phyloP scores from a whole-genome alignment of 495 filamentous ascomycete genomes.

The Glutinoglossum americanum region DNA sequence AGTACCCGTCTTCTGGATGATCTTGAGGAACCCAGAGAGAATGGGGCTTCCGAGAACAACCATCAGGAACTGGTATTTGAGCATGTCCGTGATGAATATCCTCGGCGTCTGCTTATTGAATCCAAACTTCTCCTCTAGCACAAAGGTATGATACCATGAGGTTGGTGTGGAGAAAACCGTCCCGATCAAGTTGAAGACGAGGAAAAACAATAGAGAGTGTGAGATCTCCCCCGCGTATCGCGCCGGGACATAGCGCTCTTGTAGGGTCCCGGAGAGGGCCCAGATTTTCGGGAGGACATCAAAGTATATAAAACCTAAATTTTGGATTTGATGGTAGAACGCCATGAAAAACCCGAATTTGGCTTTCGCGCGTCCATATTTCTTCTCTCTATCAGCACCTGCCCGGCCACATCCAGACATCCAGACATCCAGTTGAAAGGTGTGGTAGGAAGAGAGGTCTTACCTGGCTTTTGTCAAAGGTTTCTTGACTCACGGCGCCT shows the following conservation, averaged over 20 bases:
- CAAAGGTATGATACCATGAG: conserved; percentile 80
- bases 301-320: conserved; percentile 68
- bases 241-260: conserved; percentile 49
- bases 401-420: too few species aligned
- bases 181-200: conserved; percentile 63
- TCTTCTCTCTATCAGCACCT: conserved; percentile 21
- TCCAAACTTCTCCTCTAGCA: conserved; percentile 88
- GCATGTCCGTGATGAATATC: conserved; percentile 74
- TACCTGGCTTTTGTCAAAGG: conserved; percentile 85
- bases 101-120: conserved; percentile 94
- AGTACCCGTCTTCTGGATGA: conserved; percentile 75
- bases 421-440: too few species aligned
- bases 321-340: conserved; percentile 70
- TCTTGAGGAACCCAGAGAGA: conserved; percentile 72
- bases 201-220: conserved; percentile 80
- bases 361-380: conserved; percentile 86
- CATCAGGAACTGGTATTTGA: conserved; percentile 73
- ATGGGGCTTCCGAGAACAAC: conserved; percentile 65
- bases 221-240: conserved; percentile 80
- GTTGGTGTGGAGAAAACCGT: conserved; percentile 59
- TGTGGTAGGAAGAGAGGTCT: not conserved
- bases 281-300: conserved; percentile 82
- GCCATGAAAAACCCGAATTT: conserved; percentile 61
- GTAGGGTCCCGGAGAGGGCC: conserved; percentile 52
- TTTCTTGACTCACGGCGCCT: conserved; percentile 68